These are phyloP conservation scores for Wickerhamomyces chambardii DNA, from an alignment of 805 yeast genomes.

Conservation along the genomic window DNA sequence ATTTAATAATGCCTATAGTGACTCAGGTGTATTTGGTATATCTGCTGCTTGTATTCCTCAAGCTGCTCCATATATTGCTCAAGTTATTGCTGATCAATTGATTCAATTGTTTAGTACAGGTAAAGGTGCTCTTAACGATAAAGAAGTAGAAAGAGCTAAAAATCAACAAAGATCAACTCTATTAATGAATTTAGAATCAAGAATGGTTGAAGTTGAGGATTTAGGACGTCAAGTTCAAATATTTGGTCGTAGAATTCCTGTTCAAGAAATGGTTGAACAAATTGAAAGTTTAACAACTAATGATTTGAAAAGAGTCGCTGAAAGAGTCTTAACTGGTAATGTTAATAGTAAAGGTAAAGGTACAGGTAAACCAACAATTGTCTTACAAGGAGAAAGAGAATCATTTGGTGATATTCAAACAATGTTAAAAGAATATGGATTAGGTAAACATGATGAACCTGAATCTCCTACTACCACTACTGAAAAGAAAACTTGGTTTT, in stretches of 20 bases:
- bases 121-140: constrained; percentile 41
- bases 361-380: constrained; percentile 69
- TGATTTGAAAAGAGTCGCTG: constrained; percentile 71
- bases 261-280: constrained; percentile 71
- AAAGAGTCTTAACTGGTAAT: constrained; percentile 63
- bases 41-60: constrained; percentile 78
- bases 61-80: constrained; percentile 79
- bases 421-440: constrained; percentile 60
- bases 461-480: too few relatives aligned
- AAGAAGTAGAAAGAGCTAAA: constrained; percentile 83
- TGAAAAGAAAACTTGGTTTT: too few relatives aligned
- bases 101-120: constrained; percentile 39
- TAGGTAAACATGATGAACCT: too few relatives aligned
- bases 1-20: constrained; percentile 85
- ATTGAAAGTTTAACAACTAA: constrained; percentile 59
- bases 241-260: constrained; percentile 66
- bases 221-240: constrained; percentile 91
- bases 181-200: constrained; percentile 88
- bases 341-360: constrained; percentile 37
- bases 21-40: constrained; percentile 87
- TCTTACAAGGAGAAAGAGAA: constrained; percentile 82
- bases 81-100: constrained; percentile 63
- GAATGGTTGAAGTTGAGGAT: constrained; percentile 91
- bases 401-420: constrained; percentile 76
- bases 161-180: constrained; percentile 83